phyloP scores from a whole-genome alignment of 202 grass and related monocot species.

The Setaria italica region DNA sequence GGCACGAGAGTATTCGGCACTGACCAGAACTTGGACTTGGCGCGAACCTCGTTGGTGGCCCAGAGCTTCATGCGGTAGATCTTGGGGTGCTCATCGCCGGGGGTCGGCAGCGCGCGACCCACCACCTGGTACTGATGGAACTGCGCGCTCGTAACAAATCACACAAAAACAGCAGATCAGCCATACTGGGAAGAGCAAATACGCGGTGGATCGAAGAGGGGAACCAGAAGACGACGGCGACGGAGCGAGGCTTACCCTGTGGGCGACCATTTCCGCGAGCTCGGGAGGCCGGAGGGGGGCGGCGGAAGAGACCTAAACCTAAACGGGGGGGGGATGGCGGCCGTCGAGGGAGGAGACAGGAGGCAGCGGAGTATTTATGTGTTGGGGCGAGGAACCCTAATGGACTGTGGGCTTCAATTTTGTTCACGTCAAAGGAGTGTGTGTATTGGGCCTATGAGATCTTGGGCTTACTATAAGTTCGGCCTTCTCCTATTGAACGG shows the following conservation, averaged over 20 bases:
- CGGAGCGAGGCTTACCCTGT: slow-evolving; percentile 52
- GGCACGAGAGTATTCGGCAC: neutral
- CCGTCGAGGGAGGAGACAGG: neutral
- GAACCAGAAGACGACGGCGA: neutral
- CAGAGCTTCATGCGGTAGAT: slow-evolving; percentile 99
- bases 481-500: neutral
- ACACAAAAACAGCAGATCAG: slow-evolving; percentile 12
- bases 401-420: neutral
- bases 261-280: slow-evolving; percentile 65
- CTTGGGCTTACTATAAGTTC: neutral
- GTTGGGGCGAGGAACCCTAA: slow-evolving; percentile 54
- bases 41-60: slow-evolving; percentile 91
- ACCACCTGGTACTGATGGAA: slow-evolving; percentile 81
- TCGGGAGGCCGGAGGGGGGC: slow-evolving; percentile 32
- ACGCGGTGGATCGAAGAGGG: neutral
- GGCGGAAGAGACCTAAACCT: slow-evolving; percentile 52
- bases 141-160: slow-evolving; percentile 38
- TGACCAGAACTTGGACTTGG: slow-evolving; percentile 91
- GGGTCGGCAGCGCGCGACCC: slow-evolving; percentile 63
- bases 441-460: neutral
- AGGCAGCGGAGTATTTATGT: slow-evolving; percentile 24
- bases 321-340: slow-evolving; percentile 31
- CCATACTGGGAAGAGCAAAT: neutral
- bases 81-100: slow-evolving; percentile 76
- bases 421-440: too few species aligned